Base-by-base conservation (phyloP, 2,329 filamentous ascomycete species). In the Calcarisporium arbuscula region DNA sequence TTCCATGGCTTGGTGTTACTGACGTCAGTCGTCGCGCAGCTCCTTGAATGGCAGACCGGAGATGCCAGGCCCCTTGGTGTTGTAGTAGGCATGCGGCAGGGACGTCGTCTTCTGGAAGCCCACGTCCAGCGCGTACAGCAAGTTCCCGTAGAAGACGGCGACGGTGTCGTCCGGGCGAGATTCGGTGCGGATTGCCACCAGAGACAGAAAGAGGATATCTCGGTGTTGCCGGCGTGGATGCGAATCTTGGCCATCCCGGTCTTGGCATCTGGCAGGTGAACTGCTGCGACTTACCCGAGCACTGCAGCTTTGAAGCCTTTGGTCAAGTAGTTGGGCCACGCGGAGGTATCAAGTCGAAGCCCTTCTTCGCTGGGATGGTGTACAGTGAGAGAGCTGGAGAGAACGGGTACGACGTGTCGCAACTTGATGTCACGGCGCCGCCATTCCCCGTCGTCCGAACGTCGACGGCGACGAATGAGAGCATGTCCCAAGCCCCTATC, bases 371-470 rank as follows among this genome's bases (percentile, higher is more conserved):
- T 42, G 51, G 27, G 47, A 54, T 36, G 37, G 46, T 43, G 48
- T 60, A 48, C 26, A n/a, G 38, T 30, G 41, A 55, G 36, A 28
- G 40, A 38, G 46, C 51, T 44, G 48, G 50, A 17, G n/a, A n/a
- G 36, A 56, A 50, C 16, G 52, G 72, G 47, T 76, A 76, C 32
- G 58, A 56, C 1, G 72, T 76, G 17, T 62, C 50, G 44, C 67
- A 70, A 9, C 46, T 45, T 9, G 75, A 54, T 1, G 48, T 58
- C 8, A 73, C 62, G 5, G 27, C 28, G 14, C 38, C 41, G 9
- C 40, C 43, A 15, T 46, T 45, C 8, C 70, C 48, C 5, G 46
- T 54, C 4, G 66, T 64, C 4, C 48, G 52, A 68, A 60, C 1
- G 47, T 55, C 4, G 57, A 60, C 2, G 73, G n/a, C n/a, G 71